Base-by-base conservation (phyloP, 1,284 basidiomycete genomes). In the Kalmanozyma brasiliensis region DNA sequence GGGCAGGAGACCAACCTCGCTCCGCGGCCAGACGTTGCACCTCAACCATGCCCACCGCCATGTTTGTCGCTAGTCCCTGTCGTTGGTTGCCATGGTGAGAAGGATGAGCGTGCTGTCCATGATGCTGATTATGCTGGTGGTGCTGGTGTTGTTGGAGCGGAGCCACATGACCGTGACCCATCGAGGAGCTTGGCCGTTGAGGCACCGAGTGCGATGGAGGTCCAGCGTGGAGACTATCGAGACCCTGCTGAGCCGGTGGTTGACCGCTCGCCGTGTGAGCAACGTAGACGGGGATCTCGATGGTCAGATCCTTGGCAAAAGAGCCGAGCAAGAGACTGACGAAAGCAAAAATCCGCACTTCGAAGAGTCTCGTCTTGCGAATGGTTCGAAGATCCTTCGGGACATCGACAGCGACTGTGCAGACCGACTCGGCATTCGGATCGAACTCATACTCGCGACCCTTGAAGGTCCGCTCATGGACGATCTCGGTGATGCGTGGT, bases 1-100 rank as follows among this genome's bases (percentile, higher is more conserved):
- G 74, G 1, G 74, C 76, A 3, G 76, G 76, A 26, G 76, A 78
- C 76, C 76, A 78, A 17, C 74, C 76, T 45, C 76, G 51, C 29
- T 76, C 68, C 8, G 72, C 63, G 6, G 67, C 62, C 26, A 69
- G 60, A 13, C 62, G 66, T 41, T 74, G 56, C 1, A 76, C 46
- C 33, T 63, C 47, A 26, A 63, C 48, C 64, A 74, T 60, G 19
- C 60, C 52, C 7, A 52, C 41, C 17, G 63, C 60, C 48, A 52
- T 61, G n/a, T 61, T 59, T 2, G 53, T 49, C 17, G 32, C 26
- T 4, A 36, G 46, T n/a, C 11, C 40, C 4, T 49, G 57, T 14
- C 34, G 43, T 26, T 58, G 46, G 26, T 61, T 45, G 8, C 33
- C 43, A 34, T 66, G 48, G 11, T 65, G 52, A 22, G n/a, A n/a